These are phyloP conservation scores for Botrytis hyacinthi DNA, from an alignment of 2,329 filamentous ascomycete species.

Conservation along the genomic window DNA sequence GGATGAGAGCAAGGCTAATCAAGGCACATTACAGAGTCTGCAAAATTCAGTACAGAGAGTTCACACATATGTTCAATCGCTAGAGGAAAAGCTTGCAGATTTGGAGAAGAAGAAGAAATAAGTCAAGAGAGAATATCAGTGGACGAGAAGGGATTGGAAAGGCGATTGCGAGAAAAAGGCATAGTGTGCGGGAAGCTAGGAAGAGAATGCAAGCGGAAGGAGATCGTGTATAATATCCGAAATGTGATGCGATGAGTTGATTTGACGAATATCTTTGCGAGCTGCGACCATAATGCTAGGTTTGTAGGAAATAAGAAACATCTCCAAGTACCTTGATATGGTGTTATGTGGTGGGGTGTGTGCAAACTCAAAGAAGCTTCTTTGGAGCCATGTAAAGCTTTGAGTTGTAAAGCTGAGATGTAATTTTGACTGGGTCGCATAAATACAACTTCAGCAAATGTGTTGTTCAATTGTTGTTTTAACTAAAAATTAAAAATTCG, in stretches of 20 bases:
- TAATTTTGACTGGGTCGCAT: background rate
- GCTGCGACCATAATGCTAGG: background rate
- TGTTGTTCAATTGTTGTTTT: no score
- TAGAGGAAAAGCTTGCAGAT: slow-evolving; percentile 77
- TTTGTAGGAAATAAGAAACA: slow-evolving; percentile 5
- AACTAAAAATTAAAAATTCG: background rate
- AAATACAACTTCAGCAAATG: background rate
- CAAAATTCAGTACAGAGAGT: slow-evolving; percentile 85
- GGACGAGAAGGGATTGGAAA: background rate
- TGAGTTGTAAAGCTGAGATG: background rate
- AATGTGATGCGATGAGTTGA: slow-evolving; percentile 8
- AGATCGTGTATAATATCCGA: slow-evolving; percentile 16
- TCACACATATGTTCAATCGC: slow-evolving; percentile 74
- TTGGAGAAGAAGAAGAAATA: slow-evolving; percentile 65
- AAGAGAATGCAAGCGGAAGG: background rate
- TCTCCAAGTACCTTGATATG: background rate
- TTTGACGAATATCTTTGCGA: slow-evolving; percentile 4
- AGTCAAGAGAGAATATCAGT: slow-evolving; percentile 6
- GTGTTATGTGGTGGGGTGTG: background rate
- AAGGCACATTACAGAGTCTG: slow-evolving; percentile 59
- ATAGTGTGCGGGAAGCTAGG: background rate
- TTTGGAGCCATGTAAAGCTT: background rate
- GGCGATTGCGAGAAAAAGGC: background rate
- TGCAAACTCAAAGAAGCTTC: background rate
- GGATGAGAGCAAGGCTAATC: background rate